These are phyloP conservation scores for Protomyces arabidopsidicola DNA, from an alignment of 1,139 yeast genomes.

Conservation along the genomic window DNA sequence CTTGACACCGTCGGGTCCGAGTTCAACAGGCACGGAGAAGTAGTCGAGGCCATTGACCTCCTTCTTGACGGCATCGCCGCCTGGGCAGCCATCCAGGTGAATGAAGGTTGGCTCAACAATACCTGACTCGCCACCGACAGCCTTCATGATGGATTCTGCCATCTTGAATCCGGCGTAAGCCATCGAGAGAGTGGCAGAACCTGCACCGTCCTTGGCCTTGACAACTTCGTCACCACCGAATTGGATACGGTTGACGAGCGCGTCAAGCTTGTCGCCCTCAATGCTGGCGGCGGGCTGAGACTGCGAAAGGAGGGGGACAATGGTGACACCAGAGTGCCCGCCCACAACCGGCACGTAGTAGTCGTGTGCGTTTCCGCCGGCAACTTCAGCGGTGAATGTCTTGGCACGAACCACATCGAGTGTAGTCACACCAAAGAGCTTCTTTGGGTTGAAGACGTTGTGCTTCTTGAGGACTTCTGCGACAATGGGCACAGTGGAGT, in stretches of 20 bases:
- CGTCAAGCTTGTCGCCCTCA: conserved; percentile 49
- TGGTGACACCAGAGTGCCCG: conserved; percentile 98
- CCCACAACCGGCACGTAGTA: conserved; percentile 67
- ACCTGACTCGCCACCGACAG: conserved; percentile 28
- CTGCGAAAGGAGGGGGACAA: conserved; percentile 87
- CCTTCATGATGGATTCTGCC: conserved; percentile 26
- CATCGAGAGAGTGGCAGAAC: conserved; percentile 98
- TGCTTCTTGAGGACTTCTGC: conserved; percentile 85
- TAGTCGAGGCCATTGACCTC: conserved; percentile 71
- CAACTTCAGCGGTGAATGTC: conserved; percentile 76
- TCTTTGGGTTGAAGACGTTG: conserved; percentile 86
- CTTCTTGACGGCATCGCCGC: conserved; percentile 62
- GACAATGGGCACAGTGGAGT: conserved; percentile 97
- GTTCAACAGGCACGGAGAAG: conserved; percentile 87
- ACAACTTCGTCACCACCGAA: conserved; percentile 99
- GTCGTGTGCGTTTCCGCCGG: conserved; percentile 48
- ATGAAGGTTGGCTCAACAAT: conserved; percentile 53
- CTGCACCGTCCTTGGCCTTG: conserved; percentile 97
- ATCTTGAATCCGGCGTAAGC: conserved; percentile 80
- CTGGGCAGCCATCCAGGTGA: conserved; percentile 49
- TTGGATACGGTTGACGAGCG: conserved; percentile 86
- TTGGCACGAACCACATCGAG: conserved; percentile 91
- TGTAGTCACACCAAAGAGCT: conserved; percentile 94
- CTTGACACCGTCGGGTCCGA: conserved; percentile 47
- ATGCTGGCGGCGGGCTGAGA: conserved; percentile 51